Evolutionary conservation across 306 rosid genomes (phyloP), one percentile per base, ranked within the genome.

Genomic region (Hylodesmum podocarpum): DNA sequence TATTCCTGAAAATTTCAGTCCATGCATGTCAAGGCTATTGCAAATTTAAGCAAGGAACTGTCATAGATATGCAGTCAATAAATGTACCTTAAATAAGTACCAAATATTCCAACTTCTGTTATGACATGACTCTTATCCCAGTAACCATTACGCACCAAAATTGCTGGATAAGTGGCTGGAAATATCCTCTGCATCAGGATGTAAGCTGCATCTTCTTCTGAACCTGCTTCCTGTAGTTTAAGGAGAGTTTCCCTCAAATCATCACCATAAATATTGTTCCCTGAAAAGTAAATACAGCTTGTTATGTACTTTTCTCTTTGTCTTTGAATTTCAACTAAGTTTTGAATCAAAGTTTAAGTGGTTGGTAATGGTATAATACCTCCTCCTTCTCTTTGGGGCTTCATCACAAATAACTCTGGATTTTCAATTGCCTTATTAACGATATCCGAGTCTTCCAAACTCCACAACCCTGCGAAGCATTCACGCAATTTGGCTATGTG

Each of bases 331-430:
- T 25, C 43, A 33, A 66, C 59, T 8, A 43, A 65, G 29, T 27
- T 82, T 70, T 16, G 74, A 72, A 70, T 67, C 8, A 40, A 40
- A 73, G 67, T 63, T 73, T 41, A 54, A 33, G 50, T 58, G 58
- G n/a, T n/a, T n/a, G n/a, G n/a, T n/a, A n/a, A n/a, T n/a, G n/a
- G 18, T 73, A 63, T 8, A 15, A 40, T 33, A 92, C 98, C 99
- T 95, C 99, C 99, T 72, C 99, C 99, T 92, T 96, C 99, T 82
- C 98, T 89, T 82, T 92, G 99, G 67, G 99, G 99, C 84, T 96
- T 96, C 97, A 96, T 86, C 50, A 92, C 97, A 85, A 88, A 96
- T 44, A 86, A 40, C 47, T 89, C 90, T 0, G 98, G 97, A 46
- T 28, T 72, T 84, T 95, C 93, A 71, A 91, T 87, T 63, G 98